Evolutionary conservation across 768 basidiomycete genomes (phyloP).

Genomic region (Calocybe cyanea): DNA sequence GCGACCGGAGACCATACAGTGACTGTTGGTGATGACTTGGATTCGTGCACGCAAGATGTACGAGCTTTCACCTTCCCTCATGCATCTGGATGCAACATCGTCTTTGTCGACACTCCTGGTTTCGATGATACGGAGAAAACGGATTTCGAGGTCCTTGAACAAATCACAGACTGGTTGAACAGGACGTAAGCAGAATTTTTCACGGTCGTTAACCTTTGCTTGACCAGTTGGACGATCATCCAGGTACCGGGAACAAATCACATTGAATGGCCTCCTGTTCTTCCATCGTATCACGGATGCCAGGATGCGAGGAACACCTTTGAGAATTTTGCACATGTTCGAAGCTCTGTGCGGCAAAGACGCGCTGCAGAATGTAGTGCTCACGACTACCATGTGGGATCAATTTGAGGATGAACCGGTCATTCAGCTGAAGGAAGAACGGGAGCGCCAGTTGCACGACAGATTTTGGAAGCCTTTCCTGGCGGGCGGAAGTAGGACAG

Average conservation of each 20-base stretch:
- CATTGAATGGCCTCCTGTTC: conserved; percentile 37
- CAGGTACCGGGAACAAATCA: conserved; percentile 25
- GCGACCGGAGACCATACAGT: conserved; percentile 7
- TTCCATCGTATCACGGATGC: conserved; percentile 20
- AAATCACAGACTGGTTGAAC: conserved; percentile 23
- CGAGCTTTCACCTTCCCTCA: conserved; percentile 10
- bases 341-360: conserved; percentile 43
- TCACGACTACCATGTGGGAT: conserved; percentile 48
- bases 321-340: conserved; percentile 34
- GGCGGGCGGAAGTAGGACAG: conserved; percentile 2
- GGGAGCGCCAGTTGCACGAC: conserved; percentile 38
- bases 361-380: conserved; percentile 39
- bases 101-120: neutral
- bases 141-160: conserved; percentile 23
- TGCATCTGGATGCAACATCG: neutral
- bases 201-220: neutral
- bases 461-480: conserved; percentile 42
- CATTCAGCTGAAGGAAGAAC: conserved; percentile 20
- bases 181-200: conserved; percentile 16
- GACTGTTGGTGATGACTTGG: conserved; percentile 15
- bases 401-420: conserved; percentile 23
- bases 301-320: no score
- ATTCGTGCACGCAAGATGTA: conserved; percentile 20
- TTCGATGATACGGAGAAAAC: neutral
- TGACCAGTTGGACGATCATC: neutral